phyloP scores from a whole-genome alignment of 176 grass and related monocot genomes.

The Miscanthus lutarioriparius region DNA sequence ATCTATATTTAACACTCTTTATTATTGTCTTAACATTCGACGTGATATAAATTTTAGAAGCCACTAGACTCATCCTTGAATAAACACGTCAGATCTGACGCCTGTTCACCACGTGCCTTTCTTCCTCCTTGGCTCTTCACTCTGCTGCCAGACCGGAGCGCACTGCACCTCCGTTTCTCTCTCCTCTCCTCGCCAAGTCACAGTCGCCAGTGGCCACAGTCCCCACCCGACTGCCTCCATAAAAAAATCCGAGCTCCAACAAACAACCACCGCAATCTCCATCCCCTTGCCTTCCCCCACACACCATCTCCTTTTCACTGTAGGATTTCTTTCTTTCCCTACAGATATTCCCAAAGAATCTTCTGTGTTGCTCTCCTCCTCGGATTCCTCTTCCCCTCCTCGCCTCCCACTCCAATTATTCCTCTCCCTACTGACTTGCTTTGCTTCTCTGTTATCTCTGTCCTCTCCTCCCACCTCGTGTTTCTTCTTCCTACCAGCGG shows the following conservation, averaged over 20 bases:
- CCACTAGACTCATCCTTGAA: no score
- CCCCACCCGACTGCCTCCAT: not conserved
- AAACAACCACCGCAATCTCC: slow-evolving; percentile 30
- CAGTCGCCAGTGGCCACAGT: not conserved
- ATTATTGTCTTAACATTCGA: no score
- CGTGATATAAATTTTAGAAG: no score
- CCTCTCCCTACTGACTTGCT: slow-evolving; percentile 11
- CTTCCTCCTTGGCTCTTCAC: slow-evolving; percentile 14
- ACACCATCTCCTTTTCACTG: not conserved
- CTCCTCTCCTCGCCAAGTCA: not conserved
- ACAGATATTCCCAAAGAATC: slow-evolving; percentile 51
- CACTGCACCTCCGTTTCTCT: no score
- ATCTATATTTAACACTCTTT: no score
- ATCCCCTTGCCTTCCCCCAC: not conserved
- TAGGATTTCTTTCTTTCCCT: slow-evolving; percentile 29
- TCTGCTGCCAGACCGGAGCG: not conserved
- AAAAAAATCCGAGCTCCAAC: slow-evolving; percentile 31
- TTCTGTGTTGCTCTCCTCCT: slow-evolving; percentile 40
- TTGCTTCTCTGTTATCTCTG: slow-evolving; percentile 9
- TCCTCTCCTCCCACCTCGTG: slow-evolving; percentile 5
- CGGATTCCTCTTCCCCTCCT: slow-evolving; percentile 44
- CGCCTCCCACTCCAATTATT: slow-evolving; percentile 23
- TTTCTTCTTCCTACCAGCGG: slow-evolving; percentile 26
- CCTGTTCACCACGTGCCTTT: slow-evolving; percentile 37
- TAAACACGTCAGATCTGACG: slow-evolving; percentile 26